A percentile compares a stretch with the other conserved stretches of the same genome.
These are phyloP conservation scores for Anisodus acutangulus DNA, from an alignment of 257 asterid genomes.

Conservation along the genomic window DNA sequence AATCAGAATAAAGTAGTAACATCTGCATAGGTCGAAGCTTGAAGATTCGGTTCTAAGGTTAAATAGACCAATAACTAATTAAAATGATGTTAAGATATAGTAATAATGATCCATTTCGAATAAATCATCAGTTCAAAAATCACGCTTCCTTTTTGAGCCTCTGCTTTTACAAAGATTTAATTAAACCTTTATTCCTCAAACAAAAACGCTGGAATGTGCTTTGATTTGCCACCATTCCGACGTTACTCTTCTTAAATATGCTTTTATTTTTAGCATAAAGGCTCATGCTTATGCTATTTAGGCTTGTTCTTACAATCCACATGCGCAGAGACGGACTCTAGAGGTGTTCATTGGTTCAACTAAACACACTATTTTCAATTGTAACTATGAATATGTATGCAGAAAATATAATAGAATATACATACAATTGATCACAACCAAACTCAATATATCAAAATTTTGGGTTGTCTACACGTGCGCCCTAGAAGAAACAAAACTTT, in stretches of 20 bases:
- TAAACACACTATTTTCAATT: not conserved
- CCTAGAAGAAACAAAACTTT: not conserved
- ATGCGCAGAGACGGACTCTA: not conserved
- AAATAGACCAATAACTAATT: not conserved
- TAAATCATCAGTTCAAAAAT: constrained; percentile 15
- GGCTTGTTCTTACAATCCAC: not conserved
- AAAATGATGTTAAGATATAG: not conserved
- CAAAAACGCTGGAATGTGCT: not conserved
- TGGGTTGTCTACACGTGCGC: not conserved
- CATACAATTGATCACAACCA: no score
- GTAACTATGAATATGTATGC: not conserved
- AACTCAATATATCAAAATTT: not conserved
- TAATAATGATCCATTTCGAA: constrained; percentile 14
- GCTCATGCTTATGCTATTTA: not conserved
- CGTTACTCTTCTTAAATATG: not conserved
- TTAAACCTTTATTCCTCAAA: not conserved
- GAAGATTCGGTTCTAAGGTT: not conserved
- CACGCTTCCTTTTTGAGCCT: constrained; percentile 11
- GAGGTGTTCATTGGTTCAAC: not conserved
- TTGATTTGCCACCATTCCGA: not conserved
- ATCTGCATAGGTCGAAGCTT: not conserved
- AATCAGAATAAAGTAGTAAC: not conserved
- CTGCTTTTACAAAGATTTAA: not conserved
- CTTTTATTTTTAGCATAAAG: not conserved
- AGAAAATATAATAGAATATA: not conserved